Evolutionary conservation across 371 early-diverging fungal species (phyloP).

Genomic region (Mucor lusitanicus): DNA sequence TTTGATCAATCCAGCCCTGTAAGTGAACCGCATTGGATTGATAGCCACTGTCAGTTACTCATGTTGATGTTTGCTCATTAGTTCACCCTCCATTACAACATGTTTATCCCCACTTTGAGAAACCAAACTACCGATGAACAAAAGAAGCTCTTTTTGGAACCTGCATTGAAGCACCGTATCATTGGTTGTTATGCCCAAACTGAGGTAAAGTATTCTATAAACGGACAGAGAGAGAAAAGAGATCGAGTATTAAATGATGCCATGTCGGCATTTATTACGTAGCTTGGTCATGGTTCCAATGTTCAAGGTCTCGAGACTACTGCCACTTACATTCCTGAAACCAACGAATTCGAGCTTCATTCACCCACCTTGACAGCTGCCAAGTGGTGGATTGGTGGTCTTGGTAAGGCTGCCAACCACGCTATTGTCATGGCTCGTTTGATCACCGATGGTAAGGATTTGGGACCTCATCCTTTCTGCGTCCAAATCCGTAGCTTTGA

Average conservation of each 20-base stretch:
- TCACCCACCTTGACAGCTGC: conserved; percentile 76
- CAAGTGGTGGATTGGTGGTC: conserved; percentile 93
- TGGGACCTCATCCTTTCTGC: conserved; percentile 86
- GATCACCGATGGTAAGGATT: conserved; percentile 74
- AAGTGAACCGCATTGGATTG: conserved; percentile 17
- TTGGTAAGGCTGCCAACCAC: conserved; percentile 72
- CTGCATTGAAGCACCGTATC: conserved; percentile 72
- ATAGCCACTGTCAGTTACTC: background rate
- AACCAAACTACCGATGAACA: conserved; percentile 82
- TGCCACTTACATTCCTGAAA: conserved; percentile 79
- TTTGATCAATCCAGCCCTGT: conserved; percentile 49
- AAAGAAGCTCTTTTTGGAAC: conserved; percentile 70
- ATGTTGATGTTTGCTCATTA: background rate
- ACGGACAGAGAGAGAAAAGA: background rate
- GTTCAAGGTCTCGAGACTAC: conserved; percentile 88
- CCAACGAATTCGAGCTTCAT: conserved; percentile 85
- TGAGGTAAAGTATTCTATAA: conserved; percentile 41
- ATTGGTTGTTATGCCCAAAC: conserved; percentile 89
- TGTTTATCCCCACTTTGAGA: conserved; percentile 81
- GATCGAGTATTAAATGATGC: background rate
- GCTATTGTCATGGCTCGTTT: conserved; percentile 88
- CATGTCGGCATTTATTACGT: conserved; percentile 1
- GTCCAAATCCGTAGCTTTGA: conserved; percentile 81
- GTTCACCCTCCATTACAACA: conserved; percentile 58
- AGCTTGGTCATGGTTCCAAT: conserved; percentile 79